Evolutionary conservation across 1,139 yeast genomes (phyloP).

Genomic region (Scheffersomyces titani): DNA sequence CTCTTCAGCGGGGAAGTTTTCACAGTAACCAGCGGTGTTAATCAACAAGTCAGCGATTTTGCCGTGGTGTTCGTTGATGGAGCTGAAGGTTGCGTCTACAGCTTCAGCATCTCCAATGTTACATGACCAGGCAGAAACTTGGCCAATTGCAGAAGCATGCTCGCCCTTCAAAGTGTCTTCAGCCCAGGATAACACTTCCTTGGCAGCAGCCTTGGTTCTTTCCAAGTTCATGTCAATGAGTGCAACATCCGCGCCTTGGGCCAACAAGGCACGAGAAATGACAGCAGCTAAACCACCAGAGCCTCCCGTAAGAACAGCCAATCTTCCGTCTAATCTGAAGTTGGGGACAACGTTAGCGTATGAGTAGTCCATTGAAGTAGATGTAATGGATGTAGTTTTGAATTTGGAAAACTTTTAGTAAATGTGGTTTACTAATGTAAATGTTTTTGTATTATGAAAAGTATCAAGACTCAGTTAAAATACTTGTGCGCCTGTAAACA

Average conservation of each 20-base stretch:
- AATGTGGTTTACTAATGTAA: neutral
- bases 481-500: neutral
- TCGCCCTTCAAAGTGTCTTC: slow-evolving; percentile 45
- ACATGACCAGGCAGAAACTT: slow-evolving; percentile 72
- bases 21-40: slow-evolving; percentile 85
- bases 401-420: neutral
- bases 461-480: neutral
- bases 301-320: slow-evolving; percentile 80
- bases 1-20: slow-evolving; percentile 74
- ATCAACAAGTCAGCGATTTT: slow-evolving; percentile 65
- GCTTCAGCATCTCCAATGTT: slow-evolving; percentile 67
- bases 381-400: neutral
- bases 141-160: slow-evolving; percentile 39
- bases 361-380: slow-evolving; percentile 22
- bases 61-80: slow-evolving; percentile 58
- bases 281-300: slow-evolving; percentile 78
- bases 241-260: slow-evolving; percentile 73
- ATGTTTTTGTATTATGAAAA: neutral
- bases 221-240: slow-evolving; percentile 70
- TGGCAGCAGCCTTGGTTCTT: slow-evolving; percentile 60
- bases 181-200: slow-evolving; percentile 58
- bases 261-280: slow-evolving; percentile 65
- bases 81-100: slow-evolving; percentile 56
- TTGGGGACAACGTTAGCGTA: slow-evolving; percentile 50
- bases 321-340: slow-evolving; percentile 69